These are phyloP conservation scores for Diaporthe amygdali DNA, from an alignment of 2,329 filamentous ascomycete genomes.

Conservation along the genomic window DNA sequence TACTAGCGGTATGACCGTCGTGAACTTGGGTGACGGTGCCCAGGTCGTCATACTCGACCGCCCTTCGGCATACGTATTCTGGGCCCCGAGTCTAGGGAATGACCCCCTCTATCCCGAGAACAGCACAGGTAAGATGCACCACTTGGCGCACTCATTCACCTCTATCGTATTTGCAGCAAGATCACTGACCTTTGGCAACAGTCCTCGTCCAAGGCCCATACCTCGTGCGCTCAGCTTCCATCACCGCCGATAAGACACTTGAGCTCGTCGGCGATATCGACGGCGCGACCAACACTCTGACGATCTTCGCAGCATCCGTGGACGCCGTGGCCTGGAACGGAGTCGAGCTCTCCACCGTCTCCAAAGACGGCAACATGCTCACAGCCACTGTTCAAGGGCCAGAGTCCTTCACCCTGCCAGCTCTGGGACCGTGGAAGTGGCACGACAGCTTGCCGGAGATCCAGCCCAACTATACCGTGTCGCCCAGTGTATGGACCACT, in stretches of 20 bases:
- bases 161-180: no score
- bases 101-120: conserved; percentile 50
- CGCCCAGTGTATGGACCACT: conserved; percentile 47
- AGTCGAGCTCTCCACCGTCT: conserved; percentile 36
- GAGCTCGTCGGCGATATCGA: conserved; percentile 51
- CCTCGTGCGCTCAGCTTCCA: conserved; percentile 51
- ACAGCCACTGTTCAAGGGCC: conserved; percentile 35
- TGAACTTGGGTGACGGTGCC: conserved; percentile 52
- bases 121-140: conserved; percentile 44
- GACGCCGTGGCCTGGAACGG: conserved; percentile 58
- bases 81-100: conserved; percentile 55
- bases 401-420: conserved; percentile 41
- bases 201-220: conserved; percentile 59
- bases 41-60: conserved; percentile 59
- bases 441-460: conserved; percentile 55
- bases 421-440: conserved; percentile 51
- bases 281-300: conserved; percentile 42
- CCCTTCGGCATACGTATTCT: conserved; percentile 60
- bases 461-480: conserved; percentile 46
- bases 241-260: conserved; percentile 39
- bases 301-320: conserved; percentile 53
- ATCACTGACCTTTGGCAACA: conserved; percentile 28
- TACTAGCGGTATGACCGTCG: conserved; percentile 48
- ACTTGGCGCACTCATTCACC: neutral
- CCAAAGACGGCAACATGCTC: conserved; percentile 34